Evolutionary conservation across 257 asterid genomes (phyloP), one percentile per base, ranked within the genome.

Genomic region (Thymus quinquecostatus): DNA sequence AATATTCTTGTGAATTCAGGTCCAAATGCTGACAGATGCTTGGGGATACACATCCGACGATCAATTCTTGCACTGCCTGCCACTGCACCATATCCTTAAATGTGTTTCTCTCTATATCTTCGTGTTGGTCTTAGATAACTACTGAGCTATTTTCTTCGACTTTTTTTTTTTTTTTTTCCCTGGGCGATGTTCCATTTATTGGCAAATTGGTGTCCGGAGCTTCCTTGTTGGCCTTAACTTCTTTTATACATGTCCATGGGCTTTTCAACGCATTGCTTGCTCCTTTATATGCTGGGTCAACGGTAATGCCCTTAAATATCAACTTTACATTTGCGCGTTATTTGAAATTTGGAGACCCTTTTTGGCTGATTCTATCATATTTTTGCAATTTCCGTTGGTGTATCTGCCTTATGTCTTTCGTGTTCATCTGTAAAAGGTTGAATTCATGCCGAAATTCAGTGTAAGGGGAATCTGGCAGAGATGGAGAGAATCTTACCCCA

Each of bases 401-500:
- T 43, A 57, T 78, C 68, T 60, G 36, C 10, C 36, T n/a, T 51
- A 47, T 51, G 33, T 67, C 3, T 55, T 72, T 33, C 51, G 60
- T 29, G 29, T 75, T 74, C 21, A 50, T 44, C 43, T 71, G 33
- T 28, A 69, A 69, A 91, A 86, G 98, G 96, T 94, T 30, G 97
- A 94, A 60, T 88, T 94, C 83, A 86, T 94, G 87, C 96, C 96
- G 59, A 91, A 91, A 78, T 94, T 91, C 83, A 94, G 96, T 61
- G 98, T 91, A 79, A 87, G 98, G 60, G 98, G 97, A 69, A 82
- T 94, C 78, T 94, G 98, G 98, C 92, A 94, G 84, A 85, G 96
- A 85, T 94, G 98, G 98, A 84, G 92, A 68, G 97, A 94, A 81
- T 94, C 98, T 53, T 89, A 87, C 77, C 92, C 91, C 2, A 45